Evolutionary conservation across 139 green algal species (phyloP).

Genomic region (Micractinium conductrix): DNA sequence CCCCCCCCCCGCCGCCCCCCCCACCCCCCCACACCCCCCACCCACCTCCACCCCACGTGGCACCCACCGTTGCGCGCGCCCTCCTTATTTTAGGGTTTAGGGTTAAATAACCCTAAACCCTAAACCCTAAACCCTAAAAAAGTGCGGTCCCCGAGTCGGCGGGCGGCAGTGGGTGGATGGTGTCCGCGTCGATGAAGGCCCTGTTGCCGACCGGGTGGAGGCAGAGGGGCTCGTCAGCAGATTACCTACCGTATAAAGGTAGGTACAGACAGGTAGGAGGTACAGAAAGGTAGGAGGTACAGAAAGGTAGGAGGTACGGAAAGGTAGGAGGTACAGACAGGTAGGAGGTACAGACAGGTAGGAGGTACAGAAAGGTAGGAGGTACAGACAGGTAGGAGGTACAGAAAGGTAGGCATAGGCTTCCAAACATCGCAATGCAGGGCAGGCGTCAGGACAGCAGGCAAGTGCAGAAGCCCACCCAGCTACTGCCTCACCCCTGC

Average conservation of each 20-base stretch:
- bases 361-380: background rate
- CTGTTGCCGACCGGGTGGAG: no score
- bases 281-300: background rate
- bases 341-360: background rate
- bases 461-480: background rate
- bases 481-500: background rate
- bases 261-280: background rate
- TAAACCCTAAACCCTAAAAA: no score
- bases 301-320: background rate
- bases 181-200: background rate
- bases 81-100: no score
- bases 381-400: background rate
- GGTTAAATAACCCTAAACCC: no score
- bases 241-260: no score
- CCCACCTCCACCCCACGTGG: background rate
- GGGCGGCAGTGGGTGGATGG: background rate
- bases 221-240: no score
- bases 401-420: background rate
- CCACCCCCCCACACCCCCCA: no score
- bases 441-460: background rate
- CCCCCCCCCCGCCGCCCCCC: no score
- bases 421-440: no score
- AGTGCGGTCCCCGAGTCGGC: background rate
- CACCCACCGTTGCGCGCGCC: conserved; percentile 90
- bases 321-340: background rate